Conservation (phyloP, 78 protist genomes). For the Speleostelium caveatum region DNA sequence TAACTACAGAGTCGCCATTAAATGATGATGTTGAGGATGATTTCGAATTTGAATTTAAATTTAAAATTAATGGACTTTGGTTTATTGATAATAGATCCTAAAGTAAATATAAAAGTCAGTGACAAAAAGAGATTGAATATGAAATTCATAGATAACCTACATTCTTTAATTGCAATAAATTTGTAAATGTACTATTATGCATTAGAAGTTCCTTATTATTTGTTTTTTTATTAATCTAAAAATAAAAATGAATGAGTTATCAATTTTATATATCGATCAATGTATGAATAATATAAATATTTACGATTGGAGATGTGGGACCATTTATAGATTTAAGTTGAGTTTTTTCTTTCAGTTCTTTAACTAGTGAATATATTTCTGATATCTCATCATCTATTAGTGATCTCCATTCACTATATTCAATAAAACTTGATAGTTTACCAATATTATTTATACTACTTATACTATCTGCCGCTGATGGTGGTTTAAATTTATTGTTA, state of each 20-base stretch:
- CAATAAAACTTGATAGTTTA: background rate
- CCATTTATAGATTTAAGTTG: background rate
- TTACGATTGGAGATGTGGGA: constrained; percentile 22
- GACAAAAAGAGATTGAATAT: background rate
- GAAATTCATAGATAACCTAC: background rate
- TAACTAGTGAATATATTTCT: constrained; percentile 31
- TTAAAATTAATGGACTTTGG: background rate
- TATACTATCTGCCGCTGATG: background rate
- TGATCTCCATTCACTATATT: constrained; percentile 45
- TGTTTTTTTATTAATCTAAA: background rate
- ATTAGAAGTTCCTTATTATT: constrained; percentile 27
- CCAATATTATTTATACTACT: background rate
- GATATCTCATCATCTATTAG: constrained; percentile 43
- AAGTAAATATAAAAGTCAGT: no score
- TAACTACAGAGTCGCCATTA: background rate
- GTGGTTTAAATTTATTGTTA: background rate
- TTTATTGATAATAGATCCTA: constrained; percentile 39
- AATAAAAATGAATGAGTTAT: background rate
- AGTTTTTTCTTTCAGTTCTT: constrained; percentile 31
- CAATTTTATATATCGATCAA: background rate
- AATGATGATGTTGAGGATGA: background rate
- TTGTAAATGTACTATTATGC: constrained; percentile 61
- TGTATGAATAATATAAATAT: background rate
- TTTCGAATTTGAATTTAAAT: background rate
- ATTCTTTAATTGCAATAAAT: constrained; percentile 47